A percentile compares a stretch with the other conserved stretches of the same genome.
phyloP scores from a whole-genome alignment of 768 basidiomycete species.

The Termitomyces sp. region DNA sequence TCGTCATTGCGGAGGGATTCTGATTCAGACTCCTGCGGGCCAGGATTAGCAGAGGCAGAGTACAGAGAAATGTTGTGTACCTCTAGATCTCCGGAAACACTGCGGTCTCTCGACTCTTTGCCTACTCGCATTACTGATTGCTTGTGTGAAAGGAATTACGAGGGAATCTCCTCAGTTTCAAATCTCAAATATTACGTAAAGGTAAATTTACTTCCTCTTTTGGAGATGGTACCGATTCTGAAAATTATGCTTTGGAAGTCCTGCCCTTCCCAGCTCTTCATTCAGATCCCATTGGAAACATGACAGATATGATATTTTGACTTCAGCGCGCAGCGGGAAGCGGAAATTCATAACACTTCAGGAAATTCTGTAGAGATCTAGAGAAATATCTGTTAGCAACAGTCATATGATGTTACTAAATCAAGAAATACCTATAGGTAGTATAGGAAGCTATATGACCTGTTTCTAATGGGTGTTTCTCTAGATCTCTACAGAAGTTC shows the following conservation, averaged over 20 bases:
- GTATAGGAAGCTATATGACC: too few species aligned
- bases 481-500: too few species aligned
- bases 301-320: slow-evolving; percentile 31
- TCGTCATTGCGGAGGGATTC: slow-evolving; percentile 47
- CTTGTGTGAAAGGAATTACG: slow-evolving; percentile 47
- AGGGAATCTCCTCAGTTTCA: slow-evolving; percentile 17
- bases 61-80: slow-evolving; percentile 22
- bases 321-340: too few species aligned
- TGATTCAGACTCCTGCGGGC: slow-evolving; percentile 58
- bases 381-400: too few species aligned
- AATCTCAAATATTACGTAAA: slow-evolving; percentile 16
- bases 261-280: background rate
- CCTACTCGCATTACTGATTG: slow-evolving; percentile 46
- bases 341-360: too few species aligned
- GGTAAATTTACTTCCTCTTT: background rate
- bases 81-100: slow-evolving; percentile 61
- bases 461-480: too few species aligned
- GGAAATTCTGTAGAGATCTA: too few species aligned
- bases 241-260: background rate
- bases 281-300: background rate
- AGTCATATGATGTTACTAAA: too few species aligned
- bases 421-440: too few species aligned
- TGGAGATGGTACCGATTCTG: too few species aligned
- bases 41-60: background rate
- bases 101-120: slow-evolving; percentile 53